Base-by-base conservation (phyloP, 2,329 filamentous ascomycete genomes). In the Ceratocystis eucalypticola region DNA sequence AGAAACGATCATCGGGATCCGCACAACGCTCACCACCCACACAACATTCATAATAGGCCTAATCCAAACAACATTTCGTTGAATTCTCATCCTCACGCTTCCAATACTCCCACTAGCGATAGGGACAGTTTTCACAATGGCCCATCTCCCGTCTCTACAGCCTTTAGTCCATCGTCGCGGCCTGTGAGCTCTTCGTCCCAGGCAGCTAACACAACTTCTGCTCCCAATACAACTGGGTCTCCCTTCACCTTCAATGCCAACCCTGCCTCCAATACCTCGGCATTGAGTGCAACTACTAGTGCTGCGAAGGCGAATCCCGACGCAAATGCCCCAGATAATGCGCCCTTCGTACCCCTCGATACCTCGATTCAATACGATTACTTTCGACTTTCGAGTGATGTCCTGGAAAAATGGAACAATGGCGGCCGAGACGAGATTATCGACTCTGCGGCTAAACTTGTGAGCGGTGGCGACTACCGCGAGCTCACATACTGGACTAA, bases 401-500 rank as follows among this genome's bases (percentile, higher is more conserved):
- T 82, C 65, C 74, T 94, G 63, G 77, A 80, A 41, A 76, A 78
- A 37, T 97, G 94, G 94, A 76, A 80, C 48, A 79, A 81, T 44
- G 80, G 77, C 59, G 89, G 88, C 37, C 86, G 85, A 66, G 80
- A 86, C 69, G 82, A 84, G 30, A 78, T 96, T 12, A 76, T 93
- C 22, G 80, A 84, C 25, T 80, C 84, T 70, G 88, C 87, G 28
- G 74, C 82, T 55, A 80, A 85, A 70, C 86, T 87, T 61, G 83
- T 85, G 70, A 77, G 83, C 45, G 82, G 88, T 70, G 84, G 88
- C 70, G 87, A 95, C 72, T 77, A 83, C 6, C 79, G 87, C 59
- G 83, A 85, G 67, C 77, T 96, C 46, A 85, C 87, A 37, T 82
- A 82, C 15, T 78, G 96, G 25, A 91, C 92, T 70, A 90, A 96